Evolutionary conservation across 495 filamentous ascomycete species (phyloP), one percentile per base, ranked within the genome.

Genomic region (Podospora sp.): DNA sequence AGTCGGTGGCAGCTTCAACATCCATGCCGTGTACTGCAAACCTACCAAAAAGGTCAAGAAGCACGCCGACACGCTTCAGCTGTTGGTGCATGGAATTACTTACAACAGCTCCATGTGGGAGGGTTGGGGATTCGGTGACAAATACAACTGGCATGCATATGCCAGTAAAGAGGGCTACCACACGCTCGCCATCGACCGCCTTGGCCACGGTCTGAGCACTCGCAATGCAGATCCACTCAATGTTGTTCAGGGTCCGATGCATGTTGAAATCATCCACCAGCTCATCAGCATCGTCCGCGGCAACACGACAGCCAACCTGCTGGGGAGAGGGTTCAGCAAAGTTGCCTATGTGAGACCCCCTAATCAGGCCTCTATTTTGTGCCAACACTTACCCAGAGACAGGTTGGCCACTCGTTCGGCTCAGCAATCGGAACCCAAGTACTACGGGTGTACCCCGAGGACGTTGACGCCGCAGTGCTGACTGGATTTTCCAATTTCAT

Each of bases 161-260:
- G 71, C 71, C 12, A 69, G 68, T 12, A 14, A 6, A 2, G 36
- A 46, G 6, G 74, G 73, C 50, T 78, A 76, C 49, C 62, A 60
- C 26, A 76, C 69, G 20, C 69, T 78, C 18, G 60, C 72, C 35
- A 74, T 75, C 50, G 76, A 78, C 56, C 66, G 70, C 11, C 66
- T 76, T 18, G 74, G 74, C 20, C 69, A 67, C 51, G 74, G 72
- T 3, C 26, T 40, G 16, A 73, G 65, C 58, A 51, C 40, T 4
- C 71, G 72, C 20, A 63, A 71, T 8, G 24, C 7, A 21, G 62
- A 74, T 40, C 61, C 64, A 4, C 57, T 69, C 56, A 52, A 60
- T 24, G 62, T 60, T 27, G 71, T 72, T 12, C 74, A 76, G 62
- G 25, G 46, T 4, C 60, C 69, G 4, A 50, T 71, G 6, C 67